These are phyloP conservation scores for Hyaloscypha bicolor DNA, from an alignment of 495 filamentous ascomycete species.

Conservation along the genomic window DNA sequence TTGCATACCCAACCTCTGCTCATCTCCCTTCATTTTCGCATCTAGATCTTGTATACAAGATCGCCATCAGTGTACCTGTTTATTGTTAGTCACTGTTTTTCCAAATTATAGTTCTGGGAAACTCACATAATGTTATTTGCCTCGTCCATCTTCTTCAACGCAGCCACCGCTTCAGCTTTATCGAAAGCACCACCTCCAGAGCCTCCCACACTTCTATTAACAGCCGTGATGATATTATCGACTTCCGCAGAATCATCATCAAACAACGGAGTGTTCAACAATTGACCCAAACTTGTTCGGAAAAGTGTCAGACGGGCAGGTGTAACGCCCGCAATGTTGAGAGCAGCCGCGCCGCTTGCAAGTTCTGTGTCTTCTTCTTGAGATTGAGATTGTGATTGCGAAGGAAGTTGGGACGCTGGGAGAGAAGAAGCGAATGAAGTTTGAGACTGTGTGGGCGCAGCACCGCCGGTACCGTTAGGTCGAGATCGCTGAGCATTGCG, in stretches of 20 bases:
- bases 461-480: slow-evolving; percentile 33
- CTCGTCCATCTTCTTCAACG: slow-evolving; percentile 76
- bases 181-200: slow-evolving; percentile 58
- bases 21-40: not conserved
- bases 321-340: slow-evolving; percentile 44
- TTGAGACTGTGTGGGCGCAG: slow-evolving; percentile 53
- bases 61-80: slow-evolving; percentile 42
- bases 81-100: slow-evolving; percentile 13
- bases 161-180: slow-evolving; percentile 71
- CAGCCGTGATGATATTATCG: slow-evolving; percentile 71
- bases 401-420: slow-evolving; percentile 63
- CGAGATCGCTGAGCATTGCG: slow-evolving; percentile 47
- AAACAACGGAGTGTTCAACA: slow-evolving; percentile 80
- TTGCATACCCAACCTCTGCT: slow-evolving; percentile 5
- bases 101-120: slow-evolving; percentile 5
- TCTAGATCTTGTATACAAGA: slow-evolving; percentile 53
- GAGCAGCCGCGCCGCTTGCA: slow-evolving; percentile 22
- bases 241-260: slow-evolving; percentile 77
- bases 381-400: slow-evolving; percentile 49
- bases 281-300: slow-evolving; percentile 74
- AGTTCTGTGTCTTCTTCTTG: slow-evolving; percentile 34
- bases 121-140: slow-evolving; percentile 93
- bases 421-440: slow-evolving; percentile 68
- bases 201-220: slow-evolving; percentile 70
- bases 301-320: slow-evolving; percentile 70